Evolutionary conservation across 805 yeast species (phyloP).

Genomic region (Wickerhamomyces bovis): DNA sequence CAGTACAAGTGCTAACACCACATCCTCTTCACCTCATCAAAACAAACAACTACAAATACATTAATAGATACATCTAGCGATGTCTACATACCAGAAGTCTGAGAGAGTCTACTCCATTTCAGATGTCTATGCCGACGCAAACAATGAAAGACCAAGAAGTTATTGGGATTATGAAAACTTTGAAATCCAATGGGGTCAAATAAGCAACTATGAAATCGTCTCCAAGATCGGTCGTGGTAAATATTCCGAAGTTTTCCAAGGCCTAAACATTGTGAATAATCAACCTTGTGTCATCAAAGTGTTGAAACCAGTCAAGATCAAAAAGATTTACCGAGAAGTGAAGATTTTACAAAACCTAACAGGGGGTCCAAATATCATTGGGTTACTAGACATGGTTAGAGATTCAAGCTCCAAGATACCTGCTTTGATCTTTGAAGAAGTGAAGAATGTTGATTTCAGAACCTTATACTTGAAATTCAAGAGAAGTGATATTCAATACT

Average conservation of each 20-base stretch:
- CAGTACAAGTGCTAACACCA: too few relatives aligned
- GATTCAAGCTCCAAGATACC: conserved; percentile 81
- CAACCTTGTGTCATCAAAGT: conserved; percentile 78
- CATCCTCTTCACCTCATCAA: background rate
- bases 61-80: background rate
- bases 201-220: conserved; percentile 64
- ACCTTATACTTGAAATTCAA: conserved; percentile 73
- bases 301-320: conserved; percentile 86
- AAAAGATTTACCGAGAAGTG: conserved; percentile 86
- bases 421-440: conserved; percentile 79
- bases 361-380: conserved; percentile 79
- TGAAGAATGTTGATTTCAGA: conserved; percentile 79
- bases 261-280: conserved; percentile 60
- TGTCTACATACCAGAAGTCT: conserved; percentile 19
- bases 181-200: conserved; percentile 57
- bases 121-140: conserved; percentile 72
- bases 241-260: conserved; percentile 92
- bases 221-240: conserved; percentile 88
- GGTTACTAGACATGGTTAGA: conserved; percentile 71
- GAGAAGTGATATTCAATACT: conserved; percentile 70
- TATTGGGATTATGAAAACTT: conserved; percentile 86
- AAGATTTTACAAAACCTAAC: conserved; percentile 80
- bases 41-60: background rate
- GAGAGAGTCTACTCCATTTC: conserved; percentile 38
- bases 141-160: conserved; percentile 56